phyloP scores from a whole-genome alignment of 2,329 filamentous ascomycete species.

The Hypoxylon sp. region DNA sequence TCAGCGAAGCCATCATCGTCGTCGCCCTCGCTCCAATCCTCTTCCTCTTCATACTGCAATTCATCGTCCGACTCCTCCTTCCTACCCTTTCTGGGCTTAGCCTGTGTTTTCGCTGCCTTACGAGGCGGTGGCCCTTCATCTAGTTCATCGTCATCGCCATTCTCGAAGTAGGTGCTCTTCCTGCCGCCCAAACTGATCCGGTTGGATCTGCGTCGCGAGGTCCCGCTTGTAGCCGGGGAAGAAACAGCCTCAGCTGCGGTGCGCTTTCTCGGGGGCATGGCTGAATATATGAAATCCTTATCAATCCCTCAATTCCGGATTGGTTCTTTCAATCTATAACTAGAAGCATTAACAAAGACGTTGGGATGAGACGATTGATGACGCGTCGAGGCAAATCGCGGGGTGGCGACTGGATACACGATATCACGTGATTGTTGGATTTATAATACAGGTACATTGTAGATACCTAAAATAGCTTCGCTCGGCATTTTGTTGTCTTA shows the following conservation, averaged over 20 bases:
- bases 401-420: conserved; percentile 30
- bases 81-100: conserved; percentile 13
- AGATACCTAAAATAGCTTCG: conserved; percentile 1
- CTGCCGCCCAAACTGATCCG: conserved; percentile 61
- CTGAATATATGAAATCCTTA: neutral
- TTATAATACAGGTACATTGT: neutral
- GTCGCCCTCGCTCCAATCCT: conserved; percentile 49
- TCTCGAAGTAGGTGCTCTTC: conserved; percentile 69
- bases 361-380: conserved; percentile 21
- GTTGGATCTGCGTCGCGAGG: conserved; percentile 57
- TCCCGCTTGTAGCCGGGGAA: conserved; percentile 15
- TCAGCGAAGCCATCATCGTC: conserved; percentile 55
- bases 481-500: neutral
- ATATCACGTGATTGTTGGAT: conserved; percentile 31
- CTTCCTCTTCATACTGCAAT: conserved; percentile 38
- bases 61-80: conserved; percentile 40
- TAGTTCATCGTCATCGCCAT: conserved; percentile 45
- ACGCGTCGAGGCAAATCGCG: conserved; percentile 35
- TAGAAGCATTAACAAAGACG: conserved; percentile 2
- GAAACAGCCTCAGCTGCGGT: conserved; percentile 29
- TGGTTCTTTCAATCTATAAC: conserved; percentile 1
- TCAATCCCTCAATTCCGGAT: neutral
- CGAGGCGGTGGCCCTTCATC: conserved; percentile 36
- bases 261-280: conserved; percentile 48
- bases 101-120: conserved; percentile 38